Evolutionary conservation across 176 grass and related monocot species (phyloP), one percentile per base, ranked within the genome.

Genomic region (Alloteropsis semialata): DNA sequence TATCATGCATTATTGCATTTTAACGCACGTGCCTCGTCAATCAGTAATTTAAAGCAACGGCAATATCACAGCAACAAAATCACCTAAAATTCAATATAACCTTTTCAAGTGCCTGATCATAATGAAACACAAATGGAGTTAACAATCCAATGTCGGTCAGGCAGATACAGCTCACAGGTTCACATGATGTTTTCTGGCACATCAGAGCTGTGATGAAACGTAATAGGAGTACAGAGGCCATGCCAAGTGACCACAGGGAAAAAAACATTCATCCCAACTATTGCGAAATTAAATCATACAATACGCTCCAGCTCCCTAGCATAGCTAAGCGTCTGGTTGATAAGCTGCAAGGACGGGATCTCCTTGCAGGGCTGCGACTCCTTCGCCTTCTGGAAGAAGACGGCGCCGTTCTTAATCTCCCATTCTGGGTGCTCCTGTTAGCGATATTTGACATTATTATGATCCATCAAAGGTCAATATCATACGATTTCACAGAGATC

Each of bases 291-390:
- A 78, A 48, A 76, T 93, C 66, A 98, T 81, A 99, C 89, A 24
- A 99, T 99, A 24, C 87, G 93, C 62, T 99, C 96, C 38, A 99
- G 41, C 72, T 99, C 96, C 81, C 93, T 91, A 4, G 96, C 96
- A 1, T 99, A 99, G 69, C 93, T 93, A 11, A 99, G 85, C 21
- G 91, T 96, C 84, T 99, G 96, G 74, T 99, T 96, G 41, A 99
- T 94, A 33, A 99, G 83, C 54, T 90, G 87, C 25, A 90, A 61
- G 3, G 96, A 91, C 6, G 96, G 93, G 82, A 99, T 99, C 81
- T 94, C 96, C 87, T 92, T 99, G 85, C 91, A 93, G 29, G 96
- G 96, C 81, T 96, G 96, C 1, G 77, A 94, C 62, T 99, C 89
- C 83, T 87, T 99, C 0, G 77, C 91, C 91, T 87, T 99, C 54